Conservation (phyloP, 2,329 filamentous ascomycete species). For the Penicillium glabrum region DNA sequence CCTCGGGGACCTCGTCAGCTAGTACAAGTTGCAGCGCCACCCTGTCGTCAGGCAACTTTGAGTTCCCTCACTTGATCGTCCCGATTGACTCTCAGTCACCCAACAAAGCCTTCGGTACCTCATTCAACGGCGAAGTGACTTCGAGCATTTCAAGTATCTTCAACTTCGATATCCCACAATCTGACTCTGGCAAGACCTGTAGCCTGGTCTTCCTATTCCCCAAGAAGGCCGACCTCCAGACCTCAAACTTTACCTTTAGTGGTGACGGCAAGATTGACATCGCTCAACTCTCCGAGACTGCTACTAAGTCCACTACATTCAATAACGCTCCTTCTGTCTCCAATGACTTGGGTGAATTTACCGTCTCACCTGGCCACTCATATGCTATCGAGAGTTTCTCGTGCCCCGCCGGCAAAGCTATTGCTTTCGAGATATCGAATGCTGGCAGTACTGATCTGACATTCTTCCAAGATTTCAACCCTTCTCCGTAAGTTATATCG, state of each 20-base stretch:
- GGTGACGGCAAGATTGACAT: constrained; percentile 58
- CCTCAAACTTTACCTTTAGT: constrained; percentile 58
- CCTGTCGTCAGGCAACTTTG: constrained; percentile 43
- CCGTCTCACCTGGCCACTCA: constrained; percentile 55
- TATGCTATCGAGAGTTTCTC: constrained; percentile 55
- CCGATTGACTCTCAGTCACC: constrained; percentile 58
- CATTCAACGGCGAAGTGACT: constrained; percentile 57
- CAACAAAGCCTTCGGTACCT: constrained; percentile 52
- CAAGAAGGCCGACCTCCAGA: constrained; percentile 54
- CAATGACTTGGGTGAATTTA: constrained; percentile 45
- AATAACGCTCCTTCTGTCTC: constrained; percentile 51
- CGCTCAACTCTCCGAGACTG: constrained; percentile 48
- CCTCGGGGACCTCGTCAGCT: constrained; percentile 4
- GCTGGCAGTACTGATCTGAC: constrained; percentile 53
- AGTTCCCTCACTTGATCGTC: constrained; percentile 64
- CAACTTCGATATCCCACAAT: constrained; percentile 65
- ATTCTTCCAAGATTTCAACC: constrained; percentile 67
- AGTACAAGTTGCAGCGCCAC: constrained; percentile 44
- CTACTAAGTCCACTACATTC: constrained; percentile 53
- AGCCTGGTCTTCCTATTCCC: constrained; percentile 67
- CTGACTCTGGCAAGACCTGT: constrained; percentile 60
- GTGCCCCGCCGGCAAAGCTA: constrained; percentile 55
- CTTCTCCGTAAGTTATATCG: constrained; percentile 42
- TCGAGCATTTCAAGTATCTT: constrained; percentile 59
- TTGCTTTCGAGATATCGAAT: constrained; percentile 55